A percentile compares a stretch with the other conserved stretches of the same genome.
These are phyloP conservation scores for Fusarium sp. DNA, from an alignment of 2,329 filamentous ascomycete species.

Conservation along the genomic window DNA sequence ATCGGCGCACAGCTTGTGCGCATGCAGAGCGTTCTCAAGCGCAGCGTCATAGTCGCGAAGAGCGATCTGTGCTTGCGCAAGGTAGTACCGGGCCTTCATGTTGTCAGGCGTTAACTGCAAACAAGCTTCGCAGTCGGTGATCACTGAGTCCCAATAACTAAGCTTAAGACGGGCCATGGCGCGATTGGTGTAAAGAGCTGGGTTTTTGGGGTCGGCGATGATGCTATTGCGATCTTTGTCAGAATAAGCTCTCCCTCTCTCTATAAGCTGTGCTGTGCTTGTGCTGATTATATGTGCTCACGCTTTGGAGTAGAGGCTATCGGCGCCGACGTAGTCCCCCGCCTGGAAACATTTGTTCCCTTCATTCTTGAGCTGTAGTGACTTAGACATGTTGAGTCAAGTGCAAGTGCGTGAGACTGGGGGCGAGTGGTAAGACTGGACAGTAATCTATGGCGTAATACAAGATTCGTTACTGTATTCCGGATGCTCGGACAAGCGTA, in stretches of 20 bases:
- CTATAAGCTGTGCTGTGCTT: background rate
- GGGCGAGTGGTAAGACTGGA: background rate
- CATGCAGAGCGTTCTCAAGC: constrained; percentile 72
- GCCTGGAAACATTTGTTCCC: constrained; percentile 73
- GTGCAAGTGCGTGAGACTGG: background rate
- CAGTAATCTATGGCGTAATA: background rate
- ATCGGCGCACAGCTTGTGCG: constrained; percentile 75
- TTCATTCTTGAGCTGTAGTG: constrained; percentile 60
- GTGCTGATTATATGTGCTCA: constrained; percentile 49
- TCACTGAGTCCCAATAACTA: constrained; percentile 75
- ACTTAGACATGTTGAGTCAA: constrained; percentile 45
- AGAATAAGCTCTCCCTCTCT: constrained; percentile 1
- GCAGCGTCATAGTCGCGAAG: constrained; percentile 74
- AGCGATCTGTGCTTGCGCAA: constrained; percentile 83
- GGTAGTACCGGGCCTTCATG: constrained; percentile 86
- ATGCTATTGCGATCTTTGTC: constrained; percentile 62
- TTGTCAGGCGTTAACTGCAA: constrained; percentile 71
- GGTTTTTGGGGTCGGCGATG: constrained; percentile 78
- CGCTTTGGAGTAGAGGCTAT: constrained; percentile 77
- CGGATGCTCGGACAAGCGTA: background rate
- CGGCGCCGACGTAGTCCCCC: constrained; percentile 72
- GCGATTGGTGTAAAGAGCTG: constrained; percentile 87
- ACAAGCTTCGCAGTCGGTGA: constrained; percentile 79
- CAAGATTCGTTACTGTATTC: background rate
- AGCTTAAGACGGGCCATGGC: constrained; percentile 84